Percentiles rank a stretch among this genome's conserved stretches.
Conservation (phyloP, 208 protist species). For the Phytomonas serpens region DNA sequence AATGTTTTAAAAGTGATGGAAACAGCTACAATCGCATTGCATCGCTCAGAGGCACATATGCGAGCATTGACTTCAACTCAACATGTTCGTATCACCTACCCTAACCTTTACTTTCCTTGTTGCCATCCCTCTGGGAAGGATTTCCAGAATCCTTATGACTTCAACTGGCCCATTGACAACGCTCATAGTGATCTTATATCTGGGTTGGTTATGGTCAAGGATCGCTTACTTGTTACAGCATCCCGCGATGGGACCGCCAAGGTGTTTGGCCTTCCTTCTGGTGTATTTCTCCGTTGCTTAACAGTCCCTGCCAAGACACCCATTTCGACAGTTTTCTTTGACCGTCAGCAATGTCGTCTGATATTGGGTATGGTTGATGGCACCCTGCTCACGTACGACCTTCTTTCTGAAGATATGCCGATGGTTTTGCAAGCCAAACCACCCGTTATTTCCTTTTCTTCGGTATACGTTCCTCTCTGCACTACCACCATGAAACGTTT, state of each 20-base stretch:
- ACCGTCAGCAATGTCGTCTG: constrained; percentile 22
- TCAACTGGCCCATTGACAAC: constrained; percentile 50
- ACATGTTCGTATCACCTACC: not conserved
- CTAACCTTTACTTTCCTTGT: not conserved
- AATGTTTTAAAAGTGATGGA: not conserved
- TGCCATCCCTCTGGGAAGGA: not conserved
- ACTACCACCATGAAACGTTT: constrained; percentile 26
- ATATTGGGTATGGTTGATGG: constrained; percentile 50
- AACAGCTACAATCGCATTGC: not conserved
- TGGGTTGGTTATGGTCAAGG: constrained; percentile 36
- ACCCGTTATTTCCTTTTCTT: constrained; percentile 19
- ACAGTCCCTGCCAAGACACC: constrained; percentile 24
- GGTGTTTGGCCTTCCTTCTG: constrained; percentile 59
- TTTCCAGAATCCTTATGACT: not conserved
- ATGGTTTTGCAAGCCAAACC: constrained; percentile 22
- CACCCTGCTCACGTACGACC: constrained; percentile 33
- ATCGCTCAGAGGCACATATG: not conserved
- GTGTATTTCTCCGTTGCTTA: constrained; percentile 29
- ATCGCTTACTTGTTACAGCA: constrained; percentile 47
- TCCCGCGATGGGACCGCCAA: constrained; percentile 52
- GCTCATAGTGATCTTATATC: constrained; percentile 44
- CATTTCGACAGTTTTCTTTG: constrained; percentile 39
- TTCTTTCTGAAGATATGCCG: constrained; percentile 19
- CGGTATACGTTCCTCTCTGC: constrained; percentile 16
- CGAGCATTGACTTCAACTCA: not conserved